Conservation (phyloP, 140 eudicot genomes). For the Flaveria floridana region DNA sequence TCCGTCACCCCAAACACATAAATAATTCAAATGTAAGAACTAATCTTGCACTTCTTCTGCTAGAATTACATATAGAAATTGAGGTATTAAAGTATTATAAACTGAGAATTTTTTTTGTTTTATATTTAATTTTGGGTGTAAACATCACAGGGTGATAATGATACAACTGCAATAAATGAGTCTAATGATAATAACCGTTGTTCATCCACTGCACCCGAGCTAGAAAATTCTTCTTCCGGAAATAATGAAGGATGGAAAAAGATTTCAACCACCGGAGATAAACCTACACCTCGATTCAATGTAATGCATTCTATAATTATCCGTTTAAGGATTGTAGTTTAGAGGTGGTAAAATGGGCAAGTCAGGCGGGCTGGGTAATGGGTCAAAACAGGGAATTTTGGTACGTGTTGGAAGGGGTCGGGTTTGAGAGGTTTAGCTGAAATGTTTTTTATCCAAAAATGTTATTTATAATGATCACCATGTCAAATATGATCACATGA, state of each 20-base stretch:
- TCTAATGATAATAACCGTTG: constrained; percentile 54
- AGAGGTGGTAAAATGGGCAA: neutral
- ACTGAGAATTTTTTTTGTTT: neutral
- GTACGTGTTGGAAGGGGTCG: neutral
- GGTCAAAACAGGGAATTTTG: neutral
- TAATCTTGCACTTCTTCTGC: constrained; percentile 3
- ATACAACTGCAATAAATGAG: constrained; percentile 39
- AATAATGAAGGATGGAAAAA: constrained; percentile 76
- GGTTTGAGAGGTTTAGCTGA: neutral
- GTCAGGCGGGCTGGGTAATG: constrained; percentile 6
- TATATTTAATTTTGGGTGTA: constrained; percentile 21
- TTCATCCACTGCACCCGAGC: constrained; percentile 54
- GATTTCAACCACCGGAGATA: constrained; percentile 73
- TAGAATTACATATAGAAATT: constrained; percentile 12
- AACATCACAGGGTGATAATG: constrained; percentile 56
- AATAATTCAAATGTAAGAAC: constrained; percentile 56
- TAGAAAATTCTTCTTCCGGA: constrained; percentile 54
- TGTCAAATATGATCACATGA: neutral
- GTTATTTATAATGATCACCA: neutral
- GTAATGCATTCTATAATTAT: constrained; percentile 39
- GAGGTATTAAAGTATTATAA: constrained; percentile 18
- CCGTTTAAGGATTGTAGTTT: neutral
- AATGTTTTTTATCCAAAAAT: neutral
- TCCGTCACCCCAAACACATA: constrained; percentile 61
- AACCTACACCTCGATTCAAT: constrained; percentile 86